Evolutionary conservation across 306 rosid species (phyloP), one percentile per base, ranked within the genome.

Genomic region (Cicer judaicum): DNA sequence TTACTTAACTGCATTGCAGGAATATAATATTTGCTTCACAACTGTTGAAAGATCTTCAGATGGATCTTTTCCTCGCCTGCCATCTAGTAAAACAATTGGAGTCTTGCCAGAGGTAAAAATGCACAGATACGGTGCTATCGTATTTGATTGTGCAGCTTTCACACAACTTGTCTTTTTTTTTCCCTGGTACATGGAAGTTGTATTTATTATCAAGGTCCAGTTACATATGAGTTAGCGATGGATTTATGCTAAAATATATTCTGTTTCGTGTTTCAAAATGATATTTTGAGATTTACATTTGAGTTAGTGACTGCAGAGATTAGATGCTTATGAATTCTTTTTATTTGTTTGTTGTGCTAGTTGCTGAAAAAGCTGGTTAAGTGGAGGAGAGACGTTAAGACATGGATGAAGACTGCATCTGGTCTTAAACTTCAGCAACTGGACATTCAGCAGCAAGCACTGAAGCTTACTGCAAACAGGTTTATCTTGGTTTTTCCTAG

Each of bases 401-500:
- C 85, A 64, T 87, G 88, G 97, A 94, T 94, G 96, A 92, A 90
- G 89, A 86, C 67, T 38, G 95, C 89, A 66, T 82, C 95, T 60
- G 96, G 97, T 84, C 88, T 94, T 77, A 87, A 85, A 84, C 73
- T 81, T 67, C 99, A 89, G 84, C 98, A 94, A 77, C 77, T 88
- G 64, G 99, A 94, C 88, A 87, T 94, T 82, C 93, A 85, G 78
- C 99, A 94, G 83, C 99, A 94, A 87, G 99, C 99, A 73, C 85
- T 94, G 50, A 94, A 94, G 92, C 96, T 94, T 79, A 92, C 96
- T 63, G 99, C 99, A 78, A 90, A 94, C 87, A 94, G 97, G 99
- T 94, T 69, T 67, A 55, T 19, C 70, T 43, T 43, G 19, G 10
- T 55, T 75, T 56, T 76, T 79, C 16, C 57, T 16, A 36, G 63